Conservation (phyloP, 768 basidiomycete genomes). For the Lactifluus echinatus region DNA sequence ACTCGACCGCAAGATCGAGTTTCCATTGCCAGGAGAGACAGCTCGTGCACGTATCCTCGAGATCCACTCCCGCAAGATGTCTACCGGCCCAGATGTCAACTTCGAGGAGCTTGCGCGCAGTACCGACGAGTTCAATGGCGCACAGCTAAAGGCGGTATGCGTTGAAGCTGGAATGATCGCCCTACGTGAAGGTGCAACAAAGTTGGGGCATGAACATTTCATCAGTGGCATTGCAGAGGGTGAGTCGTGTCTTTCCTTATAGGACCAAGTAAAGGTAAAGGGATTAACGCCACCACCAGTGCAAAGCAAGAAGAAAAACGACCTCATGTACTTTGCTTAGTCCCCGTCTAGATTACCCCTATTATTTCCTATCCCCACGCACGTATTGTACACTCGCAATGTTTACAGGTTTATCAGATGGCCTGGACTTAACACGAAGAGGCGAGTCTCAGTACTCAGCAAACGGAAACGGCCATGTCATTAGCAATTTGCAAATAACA, state of each 20-base stretch:
- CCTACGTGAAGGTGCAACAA: conserved; percentile 82
- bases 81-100: conserved; percentile 80
- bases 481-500: too few species aligned
- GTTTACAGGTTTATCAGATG: background rate
- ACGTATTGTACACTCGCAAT: conserved; percentile 11
- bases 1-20: conserved; percentile 97
- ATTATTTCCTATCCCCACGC: conserved; percentile 6
- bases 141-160: conserved; percentile 93
- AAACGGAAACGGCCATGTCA: too few species aligned
- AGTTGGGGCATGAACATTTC: conserved; percentile 92
- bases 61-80: conserved; percentile 97
- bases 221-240: conserved; percentile 86
- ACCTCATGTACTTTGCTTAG: conserved; percentile 90
- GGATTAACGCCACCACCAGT: conserved; percentile 41
- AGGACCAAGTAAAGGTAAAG: background rate
- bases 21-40: conserved; percentile 91
- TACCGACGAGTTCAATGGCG: conserved; percentile 98
- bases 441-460: too few species aligned
- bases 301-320: conserved; percentile 99
- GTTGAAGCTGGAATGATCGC: conserved; percentile 99
- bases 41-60: conserved; percentile 95
- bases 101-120: conserved; percentile 94
- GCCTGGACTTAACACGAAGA: too few species aligned
- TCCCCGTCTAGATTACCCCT: conserved; percentile 4
- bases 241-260: conserved; percentile 27